Base-by-base conservation (phyloP, 108 stramenopile genomes). In the Nitzschia putrida region DNA sequence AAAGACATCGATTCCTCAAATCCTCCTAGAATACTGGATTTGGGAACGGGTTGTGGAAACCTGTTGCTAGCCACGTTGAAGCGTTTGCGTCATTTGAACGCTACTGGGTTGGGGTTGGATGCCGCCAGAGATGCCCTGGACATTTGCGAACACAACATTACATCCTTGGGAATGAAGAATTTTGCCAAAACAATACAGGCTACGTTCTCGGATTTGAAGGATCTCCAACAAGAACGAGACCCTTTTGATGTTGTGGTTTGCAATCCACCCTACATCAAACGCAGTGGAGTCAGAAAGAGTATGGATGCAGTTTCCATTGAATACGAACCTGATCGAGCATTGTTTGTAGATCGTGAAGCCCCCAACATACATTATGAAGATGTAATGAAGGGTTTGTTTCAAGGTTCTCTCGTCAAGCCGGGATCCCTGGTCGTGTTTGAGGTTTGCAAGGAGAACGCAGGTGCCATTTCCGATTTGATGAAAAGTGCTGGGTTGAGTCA, bases 1-100 rank as follows among this genome's bases (percentile, higher is more conserved):
- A 58, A 59, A 1, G 53, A 57, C 3, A 22, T 3, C 6, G 14
- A 39, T 20, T 2, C 24, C 7, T 1, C 21, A 63, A 40, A 13
- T 13, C 23, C 26, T 18, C 68, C 57, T 22, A 14, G 55, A n/a
- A 43, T 69, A 26, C 68, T 69, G n/a, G 68, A 69, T 61, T 45
- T 69, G 29, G 68, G 68, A 13, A 69, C 68, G 20, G 68, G 68
- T n/a, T 61, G 57, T 18, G 68, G 68, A 10, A 53, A 53, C 68
- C 38, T 69, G 9, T n/a, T 69, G 24, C 49, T 69, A 25, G 47
- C 59, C 18, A 41, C 49, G 26, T 45, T 69, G 14, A 44, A 63
- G 23, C 68, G 59, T 8, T 34, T 50, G 12, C n/a, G 25, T 7
- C 68, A 49, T 6, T 2, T 58, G 38, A 29, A 69, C 8, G 59